Base-by-base conservation (phyloP, 768 basidiomycete species). In the Auriscalpium orientale region DNA sequence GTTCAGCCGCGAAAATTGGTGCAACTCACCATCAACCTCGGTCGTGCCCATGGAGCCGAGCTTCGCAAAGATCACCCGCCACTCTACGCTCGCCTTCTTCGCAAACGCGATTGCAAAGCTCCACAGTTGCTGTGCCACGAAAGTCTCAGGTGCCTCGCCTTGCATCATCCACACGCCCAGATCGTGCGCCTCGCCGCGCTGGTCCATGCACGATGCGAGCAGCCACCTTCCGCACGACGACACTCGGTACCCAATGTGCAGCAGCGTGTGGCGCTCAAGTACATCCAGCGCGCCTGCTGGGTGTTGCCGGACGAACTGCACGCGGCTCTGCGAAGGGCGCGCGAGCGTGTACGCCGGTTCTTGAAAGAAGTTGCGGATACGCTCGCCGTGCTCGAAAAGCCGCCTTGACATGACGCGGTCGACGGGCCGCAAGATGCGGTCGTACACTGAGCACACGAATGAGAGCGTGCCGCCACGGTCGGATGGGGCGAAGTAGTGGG, bases 141-240 rank as follows among this genome's bases (percentile, higher is more conserved):
- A 80, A 13, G 70, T 69, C 57, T 82, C 80, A 20, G 77, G 73
- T 7, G 67, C 64, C 13, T 74, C 72, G 10, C 77, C 76, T 45
- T 80, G 79, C n/a, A 76, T 77, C 22, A 85, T 65, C 84, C 87
- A 88, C 8, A 86, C 80, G 8, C 79, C 81, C 28, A 84, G 64
- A 58, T 88, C 82, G 62, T 87, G 81, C 15, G 78, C 81, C 66
- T 93, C 89, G 2, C 89, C 91, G 1, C 85, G 76, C 66, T 91
- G 82, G 64, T 94, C 91, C 7, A 88, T 72, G 62, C 84, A 87
- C 34, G 81, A 75, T n/a, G 82, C 81, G 16, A 89, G 65, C 7
- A 92, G 73, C 91, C 91, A 93, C 66, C 85, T 86, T 10, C 84
- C 79, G 56, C 85, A 87, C 5, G 67, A 62, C 11, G 85, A 84